Percentiles rank a stretch among this genome's conserved stretches.
These are phyloP conservation scores for Exophiala spinifera DNA, from an alignment of 2,329 filamentous ascomycete species.

Conservation along the genomic window DNA sequence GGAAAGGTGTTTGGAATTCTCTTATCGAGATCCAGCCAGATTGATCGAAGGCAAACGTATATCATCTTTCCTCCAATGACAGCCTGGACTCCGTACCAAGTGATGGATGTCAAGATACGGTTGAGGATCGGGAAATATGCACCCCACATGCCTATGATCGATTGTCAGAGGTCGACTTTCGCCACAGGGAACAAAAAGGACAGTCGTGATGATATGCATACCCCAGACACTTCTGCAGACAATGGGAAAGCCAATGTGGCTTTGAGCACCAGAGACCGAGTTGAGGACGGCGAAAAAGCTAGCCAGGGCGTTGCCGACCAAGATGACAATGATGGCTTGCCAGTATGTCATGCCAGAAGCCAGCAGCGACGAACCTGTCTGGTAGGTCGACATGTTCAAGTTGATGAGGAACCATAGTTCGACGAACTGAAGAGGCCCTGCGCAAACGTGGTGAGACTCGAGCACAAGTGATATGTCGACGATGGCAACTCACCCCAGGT, in stretches of 20 bases:
- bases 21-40: conserved; percentile 42
- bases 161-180: background rate
- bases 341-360: conserved; percentile 73
- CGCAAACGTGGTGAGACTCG: background rate
- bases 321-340: conserved; percentile 68
- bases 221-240: conserved; percentile 63
- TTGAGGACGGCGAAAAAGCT: conserved; percentile 42
- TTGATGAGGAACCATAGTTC: conserved; percentile 39
- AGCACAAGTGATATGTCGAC: background rate
- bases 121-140: conserved; percentile 39
- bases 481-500: conserved; percentile 38
- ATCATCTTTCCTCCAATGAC: conserved; percentile 44
- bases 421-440: conserved; percentile 22
- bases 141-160: conserved; percentile 21
- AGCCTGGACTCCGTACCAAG: conserved; percentile 40
- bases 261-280: conserved; percentile 44
- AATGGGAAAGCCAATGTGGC: conserved; percentile 40
- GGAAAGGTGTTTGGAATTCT: conserved; percentile 41
- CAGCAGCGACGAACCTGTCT: conserved; percentile 36
- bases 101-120: conserved; percentile 26
- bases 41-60: conserved; percentile 38
- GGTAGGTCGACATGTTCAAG: conserved; percentile 32
- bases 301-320: conserved; percentile 38
- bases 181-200: background rate
- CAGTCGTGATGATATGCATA: conserved; percentile 58